Conservation (phyloP, 306 rosid genomes). For the Bauhinia variegata region DNA sequence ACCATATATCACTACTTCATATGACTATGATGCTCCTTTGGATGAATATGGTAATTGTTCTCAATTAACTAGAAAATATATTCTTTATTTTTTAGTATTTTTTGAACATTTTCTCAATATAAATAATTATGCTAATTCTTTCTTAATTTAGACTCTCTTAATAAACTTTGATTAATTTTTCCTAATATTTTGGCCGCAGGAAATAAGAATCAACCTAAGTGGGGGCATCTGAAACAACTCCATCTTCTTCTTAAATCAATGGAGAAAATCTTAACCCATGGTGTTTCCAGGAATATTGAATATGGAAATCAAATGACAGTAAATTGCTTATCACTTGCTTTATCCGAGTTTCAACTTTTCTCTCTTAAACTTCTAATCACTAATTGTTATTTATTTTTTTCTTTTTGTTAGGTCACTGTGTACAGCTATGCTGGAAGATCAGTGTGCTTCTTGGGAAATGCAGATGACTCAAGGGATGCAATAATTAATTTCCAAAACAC, state of each 20-base stretch:
- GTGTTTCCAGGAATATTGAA: neutral
- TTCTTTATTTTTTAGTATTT: too few species aligned
- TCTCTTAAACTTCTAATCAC: neutral
- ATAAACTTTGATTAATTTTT: too few species aligned
- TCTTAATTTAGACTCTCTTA: too few species aligned
- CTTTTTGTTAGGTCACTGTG: constrained; percentile 31
- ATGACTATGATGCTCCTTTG: constrained; percentile 40
- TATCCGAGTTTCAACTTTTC: too few species aligned
- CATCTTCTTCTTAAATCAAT: constrained; percentile 28
- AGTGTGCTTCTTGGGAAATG: constrained; percentile 43
- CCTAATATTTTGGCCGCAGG: too few species aligned
- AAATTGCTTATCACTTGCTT: neutral
- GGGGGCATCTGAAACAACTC: constrained; percentile 46
- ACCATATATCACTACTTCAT: constrained; percentile 35
- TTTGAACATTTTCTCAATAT: too few species aligned
- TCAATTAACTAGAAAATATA: too few species aligned
- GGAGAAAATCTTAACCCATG: constrained; percentile 31
- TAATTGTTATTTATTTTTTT: neutral
- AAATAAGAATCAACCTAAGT: constrained; percentile 48
- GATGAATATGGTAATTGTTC: constrained; percentile 32
- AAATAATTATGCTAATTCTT: too few species aligned
- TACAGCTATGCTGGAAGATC: constrained; percentile 28
- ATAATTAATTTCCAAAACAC: constrained; percentile 28
- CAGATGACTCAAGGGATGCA: neutral
- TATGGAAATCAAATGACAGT: constrained; percentile 25